A percentile compares a stretch with the other conserved stretches of the same genome.
Evolutionary conservation across 495 filamentous ascomycete species (phyloP).

Genomic region (Cladorrhinum samala): DNA sequence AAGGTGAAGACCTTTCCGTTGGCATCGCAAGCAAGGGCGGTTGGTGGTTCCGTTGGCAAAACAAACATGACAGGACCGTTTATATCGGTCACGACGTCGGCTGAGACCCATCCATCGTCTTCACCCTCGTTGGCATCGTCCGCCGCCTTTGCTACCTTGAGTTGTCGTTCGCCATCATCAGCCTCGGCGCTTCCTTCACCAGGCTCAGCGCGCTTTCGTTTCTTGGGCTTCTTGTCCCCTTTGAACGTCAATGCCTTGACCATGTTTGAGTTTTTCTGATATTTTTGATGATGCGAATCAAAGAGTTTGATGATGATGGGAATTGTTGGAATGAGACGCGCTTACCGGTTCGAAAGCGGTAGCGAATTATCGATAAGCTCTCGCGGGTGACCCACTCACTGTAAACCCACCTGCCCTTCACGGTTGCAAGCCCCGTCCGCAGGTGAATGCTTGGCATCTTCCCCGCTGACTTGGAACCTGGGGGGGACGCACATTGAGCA

Average conservation of each 20-base stretch:
- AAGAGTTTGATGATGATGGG: neutral
- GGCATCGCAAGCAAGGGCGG: conserved; percentile 74
- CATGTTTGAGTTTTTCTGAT: conserved; percentile 32
- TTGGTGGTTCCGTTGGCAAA: conserved; percentile 60
- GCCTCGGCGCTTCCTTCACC: conserved; percentile 29
- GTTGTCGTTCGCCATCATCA: conserved; percentile 25
- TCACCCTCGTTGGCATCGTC: conserved; percentile 49
- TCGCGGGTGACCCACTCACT: neutral
- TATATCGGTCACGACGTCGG: conserved; percentile 67
- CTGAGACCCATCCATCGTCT: conserved; percentile 86
- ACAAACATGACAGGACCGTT: conserved; percentile 79
- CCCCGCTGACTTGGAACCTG: conserved; percentile 10
- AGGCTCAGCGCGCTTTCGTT: conserved; percentile 64
- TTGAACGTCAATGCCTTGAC: conserved; percentile 89
- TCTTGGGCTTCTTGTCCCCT: conserved; percentile 92
- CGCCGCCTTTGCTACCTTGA: conserved; percentile 29
- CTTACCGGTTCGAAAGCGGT: neutral
- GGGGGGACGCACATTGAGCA: neutral
- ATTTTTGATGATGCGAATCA: neutral
- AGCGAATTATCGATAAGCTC: conserved; percentile 15
- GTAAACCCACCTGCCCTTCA: conserved; percentile 3
- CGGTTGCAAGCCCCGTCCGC: conserved; percentile 2
- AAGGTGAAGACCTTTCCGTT: conserved; percentile 78
- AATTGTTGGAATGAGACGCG: neutral
- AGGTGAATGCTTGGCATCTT: conserved; percentile 14